phyloP scores from a whole-genome alignment of 352 stramenopile species.

The Phytophthora sp. region DNA sequence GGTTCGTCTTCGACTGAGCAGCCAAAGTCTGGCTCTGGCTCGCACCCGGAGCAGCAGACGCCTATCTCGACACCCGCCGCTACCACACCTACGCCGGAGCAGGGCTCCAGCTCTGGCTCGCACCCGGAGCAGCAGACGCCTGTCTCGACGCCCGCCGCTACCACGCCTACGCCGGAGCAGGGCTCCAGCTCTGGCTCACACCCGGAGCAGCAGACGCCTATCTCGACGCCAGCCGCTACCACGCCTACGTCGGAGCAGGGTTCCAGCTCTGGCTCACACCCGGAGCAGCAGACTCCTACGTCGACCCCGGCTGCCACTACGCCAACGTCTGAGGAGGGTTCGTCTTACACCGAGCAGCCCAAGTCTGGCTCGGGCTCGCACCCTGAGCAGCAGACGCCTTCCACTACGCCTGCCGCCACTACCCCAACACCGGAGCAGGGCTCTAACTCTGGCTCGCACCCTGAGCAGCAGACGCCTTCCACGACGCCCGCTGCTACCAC shows the following conservation, averaged over 20 bases:
- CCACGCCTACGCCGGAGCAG: conserved; percentile 1
- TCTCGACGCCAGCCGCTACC: background rate
- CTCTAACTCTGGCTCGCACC: conserved; percentile 4
- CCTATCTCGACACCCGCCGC: background rate
- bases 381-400: conserved; percentile 6
- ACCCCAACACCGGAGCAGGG: conserved; percentile 13
- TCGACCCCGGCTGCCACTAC: conserved; percentile 16
- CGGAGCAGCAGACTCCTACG: conserved; percentile 13
- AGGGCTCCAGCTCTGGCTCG: conserved; percentile 5
- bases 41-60: conserved; percentile 6
- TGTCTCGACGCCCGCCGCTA: background rate
- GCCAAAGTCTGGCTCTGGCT: conserved; percentile 5
- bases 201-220: conserved; percentile 6
- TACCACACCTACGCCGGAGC: background rate
- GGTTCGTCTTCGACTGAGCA: background rate
- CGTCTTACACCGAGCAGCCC: background rate
- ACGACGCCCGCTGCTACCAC: conserved; percentile 15
- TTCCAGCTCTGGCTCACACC: conserved; percentile 3
- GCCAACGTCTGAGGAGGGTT: conserved; percentile 3
- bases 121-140: conserved; percentile 10
- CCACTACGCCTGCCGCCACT: background rate
- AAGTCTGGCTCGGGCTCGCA: conserved; percentile 4
- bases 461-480: conserved; percentile 13
- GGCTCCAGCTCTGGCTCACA: conserved; percentile 11
- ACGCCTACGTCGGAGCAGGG: conserved; percentile 11